Base-by-base conservation (phyloP, 768 basidiomycete species). In the Leucosporidium yakuticum region DNA sequence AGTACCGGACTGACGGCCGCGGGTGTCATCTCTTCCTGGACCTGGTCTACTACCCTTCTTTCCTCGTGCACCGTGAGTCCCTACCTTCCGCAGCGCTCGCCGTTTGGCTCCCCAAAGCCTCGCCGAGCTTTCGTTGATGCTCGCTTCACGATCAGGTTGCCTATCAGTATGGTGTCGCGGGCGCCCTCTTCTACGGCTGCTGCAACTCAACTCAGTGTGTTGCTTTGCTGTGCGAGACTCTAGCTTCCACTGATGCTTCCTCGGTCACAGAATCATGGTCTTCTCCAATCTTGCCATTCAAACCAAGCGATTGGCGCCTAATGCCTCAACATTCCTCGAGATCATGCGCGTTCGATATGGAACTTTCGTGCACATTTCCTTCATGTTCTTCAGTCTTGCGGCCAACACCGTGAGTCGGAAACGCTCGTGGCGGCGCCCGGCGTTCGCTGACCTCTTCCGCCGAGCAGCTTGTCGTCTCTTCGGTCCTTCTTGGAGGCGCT, bases 241-340 rank as follows among this genome's bases (percentile, higher is more conserved):
- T 36, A 49, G 50, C 31, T 65, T 59, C 49, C 60, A 59, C 34
- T 56, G 57, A 27, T 48, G 49, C 4, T 59, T 56, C 49, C 50
- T 47, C 51, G 85, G 84, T 0, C 82, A 83, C n/a, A 27, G 32
- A 73, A 80, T 85, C 27, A 80, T 80, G 12, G 80, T 85, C 64
- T 85, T 85, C 65, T 82, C 77, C 48, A 73, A 76, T 8, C 69
- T 78, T 27, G 79, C 80, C 25, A 76, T 76, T 58, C 78, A 79
- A 71, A 82, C 85, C 15, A 86, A 86, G 75, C 81, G 81, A 80
- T 85, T 85, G 59, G 85, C 85, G 0, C 84, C 84, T 44, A 82
- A 82, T 20, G 84, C 84, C 0, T 83, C 83, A 69, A 86, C 84
- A 0, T 86, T 84, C 72, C 77, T 85, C 25, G 84, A 86, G 79